Evolutionary conservation across 352 stramenopile species (phyloP), one percentile per base, ranked within the genome.

Genomic region (Phytopythium kandeliae): DNA sequence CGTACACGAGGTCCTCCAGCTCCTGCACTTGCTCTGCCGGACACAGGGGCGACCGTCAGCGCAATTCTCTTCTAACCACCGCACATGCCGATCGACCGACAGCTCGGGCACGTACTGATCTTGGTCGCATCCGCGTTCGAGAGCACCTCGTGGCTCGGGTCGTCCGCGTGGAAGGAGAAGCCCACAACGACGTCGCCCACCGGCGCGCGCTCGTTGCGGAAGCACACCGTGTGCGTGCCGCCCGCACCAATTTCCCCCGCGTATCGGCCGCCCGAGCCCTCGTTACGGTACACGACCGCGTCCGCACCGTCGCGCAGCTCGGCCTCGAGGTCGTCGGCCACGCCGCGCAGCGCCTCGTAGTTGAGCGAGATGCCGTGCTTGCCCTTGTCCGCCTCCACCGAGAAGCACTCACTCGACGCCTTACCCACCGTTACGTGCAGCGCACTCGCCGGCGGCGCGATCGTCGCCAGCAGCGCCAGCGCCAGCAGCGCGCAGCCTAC

Each of bases 291-390:
- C 40, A 92, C 57, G 9, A 76, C 54, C 35, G 69, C 55, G 36
- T 79, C 60, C 47, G 78, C 73, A 55, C 71, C 75, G 55, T 89
- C 78, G 33, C 62, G 76, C 28, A 95, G 62, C 58, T 87, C 69
- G 17, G 71, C 71, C 43, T 83, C 67, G 26, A 95, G 65, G n/a
- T 68, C 62, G 40, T 91, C 82, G 16, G 81, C 77, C 55, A 86
- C 71, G 47, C 84, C 84, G 24, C 69, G 67, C 8, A 95, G 55
- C 36, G 78, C 78, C 44, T 95, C 78, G 60, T 92, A 92, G 60
- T 92, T 95, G 55, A 95, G 76, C 35, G 84, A 95, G 46, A 95
- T 80, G 40, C 84, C 84, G 56, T 92, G 76, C 58, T 95, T 89
- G 52, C 74, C 85, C 54, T 51, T 71, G 51, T 78, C 65, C 33